Evolutionary conservation across 805 yeast genomes (phyloP).

Genomic region (Candida easanensis): DNA sequence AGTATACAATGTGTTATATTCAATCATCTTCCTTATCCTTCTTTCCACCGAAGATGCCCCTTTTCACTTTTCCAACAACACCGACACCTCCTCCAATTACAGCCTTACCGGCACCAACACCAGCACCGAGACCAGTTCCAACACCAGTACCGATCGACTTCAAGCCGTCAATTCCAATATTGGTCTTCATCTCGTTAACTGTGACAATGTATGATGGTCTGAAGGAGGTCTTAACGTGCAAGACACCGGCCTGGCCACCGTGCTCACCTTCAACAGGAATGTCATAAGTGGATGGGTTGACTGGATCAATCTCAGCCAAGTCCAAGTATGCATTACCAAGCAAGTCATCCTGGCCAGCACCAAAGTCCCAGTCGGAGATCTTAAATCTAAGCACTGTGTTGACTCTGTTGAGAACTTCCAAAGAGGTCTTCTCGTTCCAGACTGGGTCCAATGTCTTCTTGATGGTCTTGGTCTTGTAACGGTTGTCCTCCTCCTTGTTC

Average conservation of each 20-base stretch:
- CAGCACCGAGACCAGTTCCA: conserved; percentile 30
- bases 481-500: conserved; percentile 54
- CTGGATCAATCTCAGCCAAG: conserved; percentile 60
- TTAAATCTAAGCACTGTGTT: conserved; percentile 55
- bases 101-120: conserved; percentile 41
- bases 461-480: conserved; percentile 72
- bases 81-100: conserved; percentile 45
- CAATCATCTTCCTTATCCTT: conserved; percentile 13
- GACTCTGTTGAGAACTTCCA: conserved; percentile 58
- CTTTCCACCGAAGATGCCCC: conserved; percentile 37
- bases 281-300: conserved; percentile 46
- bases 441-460: conserved; percentile 90
- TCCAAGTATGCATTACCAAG: conserved; percentile 64
- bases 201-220: conserved; percentile 65
- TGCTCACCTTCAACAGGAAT: conserved; percentile 45
- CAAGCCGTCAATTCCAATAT: conserved; percentile 44
- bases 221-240: conserved; percentile 59
- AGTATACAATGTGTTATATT: too few relatives aligned
- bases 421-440: conserved; percentile 71
- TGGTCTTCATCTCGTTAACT: conserved; percentile 36
- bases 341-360: conserved; percentile 79
- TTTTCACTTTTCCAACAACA: conserved; percentile 41
- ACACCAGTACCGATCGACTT: conserved; percentile 50
- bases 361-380: conserved; percentile 91
- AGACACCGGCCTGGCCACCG: conserved; percentile 53